A percentile compares a stretch with the other conserved stretches of the same genome.
These are phyloP conservation scores for Ochromonas danica DNA, from an alignment of 108 stramenopile genomes.

Conservation along the genomic window DNA sequence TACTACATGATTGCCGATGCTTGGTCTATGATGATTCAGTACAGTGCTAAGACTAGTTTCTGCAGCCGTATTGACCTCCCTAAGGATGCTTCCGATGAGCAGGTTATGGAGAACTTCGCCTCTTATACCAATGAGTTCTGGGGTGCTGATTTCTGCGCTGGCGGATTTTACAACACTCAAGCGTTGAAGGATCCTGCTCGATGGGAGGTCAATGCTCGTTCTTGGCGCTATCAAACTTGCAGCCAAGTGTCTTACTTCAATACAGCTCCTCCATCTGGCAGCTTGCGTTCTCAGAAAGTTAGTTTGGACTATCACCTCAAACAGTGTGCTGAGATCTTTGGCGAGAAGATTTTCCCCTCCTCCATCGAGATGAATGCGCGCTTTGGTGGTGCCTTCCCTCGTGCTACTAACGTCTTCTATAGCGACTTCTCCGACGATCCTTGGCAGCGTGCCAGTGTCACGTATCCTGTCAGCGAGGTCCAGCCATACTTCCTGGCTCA, in stretches of 20 bases:
- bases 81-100: background rate
- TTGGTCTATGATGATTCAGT: slow-evolving; percentile 42
- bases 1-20: slow-evolving; percentile 47
- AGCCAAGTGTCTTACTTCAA: slow-evolving; percentile 40
- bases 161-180: slow-evolving; percentile 43
- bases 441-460: slow-evolving; percentile 35
- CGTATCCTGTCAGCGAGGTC: background rate
- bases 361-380: slow-evolving; percentile 13
- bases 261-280: slow-evolving; percentile 24
- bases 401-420: slow-evolving; percentile 27
- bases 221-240: slow-evolving; percentile 48
- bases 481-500: background rate
- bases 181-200: background rate
- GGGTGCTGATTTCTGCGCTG: slow-evolving; percentile 29
- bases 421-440: slow-evolving; percentile 40
- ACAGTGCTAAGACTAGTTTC: slow-evolving; percentile 34
- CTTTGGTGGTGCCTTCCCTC: slow-evolving; percentile 37
- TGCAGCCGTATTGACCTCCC: slow-evolving; percentile 23
- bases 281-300: slow-evolving; percentile 32
- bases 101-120: slow-evolving; percentile 30
- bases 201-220: slow-evolving; percentile 34
- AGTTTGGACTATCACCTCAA: slow-evolving; percentile 39
- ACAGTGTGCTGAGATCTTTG: slow-evolving; percentile 42
- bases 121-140: slow-evolving; percentile 32
- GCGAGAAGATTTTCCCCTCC: slow-evolving; percentile 18